Base-by-base conservation (phyloP, 257 asterid genomes). In the Rehmannia glutinosa region DNA sequence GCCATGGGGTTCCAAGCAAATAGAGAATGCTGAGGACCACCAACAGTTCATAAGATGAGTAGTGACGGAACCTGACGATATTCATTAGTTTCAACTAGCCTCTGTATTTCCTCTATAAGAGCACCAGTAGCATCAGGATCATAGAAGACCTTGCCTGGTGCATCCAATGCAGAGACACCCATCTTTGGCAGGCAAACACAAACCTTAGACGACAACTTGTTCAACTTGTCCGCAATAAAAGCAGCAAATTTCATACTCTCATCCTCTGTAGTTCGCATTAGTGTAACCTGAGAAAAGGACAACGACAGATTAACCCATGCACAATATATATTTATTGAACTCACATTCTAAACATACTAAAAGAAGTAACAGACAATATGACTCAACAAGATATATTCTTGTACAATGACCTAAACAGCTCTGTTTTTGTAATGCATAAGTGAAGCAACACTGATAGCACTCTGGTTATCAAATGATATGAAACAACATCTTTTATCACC, bases 121-220 rank as follows among this genome's bases (percentile, higher is more conserved):
- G 79, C 73, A 46, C 91, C 84, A 43, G 92, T 90, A 72, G 90
- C 96, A 71, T 80, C 87, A 49, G 92, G 92, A 75, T 93, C 89
- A 77, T 85, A 73, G 73, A 93, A 93, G 9, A 88, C 82, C 83
- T 77, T 85, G n/a, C 86, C 90, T 11, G 86, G 92, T 61, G 96
- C 90, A 86, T 93, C 99, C 80, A 93, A 73, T 28, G 96, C 95
- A 72, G 99, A 93, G 56, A 90, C 75, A 61, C 99, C 99, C 62
- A 72, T 75, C 80, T 83, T 89, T 52, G 99, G 97, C 68, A 93
- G 79, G 89, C 97, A 93, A 75, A 93, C 73, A 46, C 86, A 28
- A 59, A 93, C 72, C 69, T 79, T 82, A 50, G 97, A 93, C 32
- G 89, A 80, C 58, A 92, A 81, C 75, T 78, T 90, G 71, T 85